A percentile compares a stretch with the other conserved stretches of the same genome.
These are phyloP conservation scores for Monosporascus sp. DNA, from an alignment of 2,329 filamentous ascomycete genomes.

Conservation along the genomic window DNA sequence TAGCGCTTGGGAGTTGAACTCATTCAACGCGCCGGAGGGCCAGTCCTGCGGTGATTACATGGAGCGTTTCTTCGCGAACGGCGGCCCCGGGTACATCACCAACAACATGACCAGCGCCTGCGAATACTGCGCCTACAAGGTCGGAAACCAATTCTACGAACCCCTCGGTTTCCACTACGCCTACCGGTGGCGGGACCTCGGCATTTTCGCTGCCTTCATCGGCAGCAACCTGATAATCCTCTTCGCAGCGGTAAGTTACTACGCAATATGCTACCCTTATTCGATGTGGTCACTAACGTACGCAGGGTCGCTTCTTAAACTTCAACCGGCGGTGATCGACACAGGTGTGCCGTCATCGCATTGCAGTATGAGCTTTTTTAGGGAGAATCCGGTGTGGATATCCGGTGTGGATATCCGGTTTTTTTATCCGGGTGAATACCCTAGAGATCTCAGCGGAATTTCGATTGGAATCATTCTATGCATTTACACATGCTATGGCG, in stretches of 20 bases:
- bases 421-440: background rate
- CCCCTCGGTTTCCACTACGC: constrained; percentile 61
- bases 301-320: constrained; percentile 46
- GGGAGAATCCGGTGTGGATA: background rate
- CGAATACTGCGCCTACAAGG: constrained; percentile 74
- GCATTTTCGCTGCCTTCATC: constrained; percentile 72
- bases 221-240: constrained; percentile 67
- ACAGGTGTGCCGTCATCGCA: background rate
- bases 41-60: constrained; percentile 73
- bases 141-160: constrained; percentile 75
- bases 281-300: constrained; percentile 36
- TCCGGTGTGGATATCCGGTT: background rate
- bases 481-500: too few species aligned
- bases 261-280: constrained; percentile 61
- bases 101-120: constrained; percentile 62
- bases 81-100: constrained; percentile 68
- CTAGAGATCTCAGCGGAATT: too few species aligned
- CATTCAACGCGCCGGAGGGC: constrained; percentile 60
- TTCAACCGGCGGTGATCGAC: constrained; percentile 42
- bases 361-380: background rate
- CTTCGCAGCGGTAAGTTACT: constrained; percentile 43
- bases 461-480: too few species aligned
- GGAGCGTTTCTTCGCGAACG: constrained; percentile 58
- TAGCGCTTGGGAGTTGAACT: constrained; percentile 54
- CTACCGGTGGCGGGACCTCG: constrained; percentile 74